phyloP scores from a whole-genome alignment of 139 green algal genomes.

The Picocystis salinarum region DNA sequence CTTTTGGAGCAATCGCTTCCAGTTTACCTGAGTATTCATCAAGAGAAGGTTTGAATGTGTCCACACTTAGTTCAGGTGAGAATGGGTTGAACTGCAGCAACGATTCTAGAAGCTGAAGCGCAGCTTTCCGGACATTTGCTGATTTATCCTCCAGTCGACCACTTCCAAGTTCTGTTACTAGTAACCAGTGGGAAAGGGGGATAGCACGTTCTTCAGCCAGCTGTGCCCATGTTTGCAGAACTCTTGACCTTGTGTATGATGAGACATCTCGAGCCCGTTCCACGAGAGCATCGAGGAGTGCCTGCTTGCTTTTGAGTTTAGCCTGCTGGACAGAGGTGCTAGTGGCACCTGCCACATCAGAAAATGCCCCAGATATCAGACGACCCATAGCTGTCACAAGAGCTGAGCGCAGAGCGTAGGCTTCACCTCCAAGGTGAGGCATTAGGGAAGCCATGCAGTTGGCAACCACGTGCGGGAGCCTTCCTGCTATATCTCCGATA shows the following conservation, averaged over 20 bases:
- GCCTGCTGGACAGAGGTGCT: slow-evolving; percentile 4
- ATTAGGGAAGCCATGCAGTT: slow-evolving; percentile 29
- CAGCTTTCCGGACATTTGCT: slow-evolving; percentile 43
- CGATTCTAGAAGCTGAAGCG: slow-evolving; percentile 42
- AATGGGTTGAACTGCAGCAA: slow-evolving; percentile 65
- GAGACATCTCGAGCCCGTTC: slow-evolving; percentile 38
- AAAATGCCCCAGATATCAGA: slow-evolving; percentile 8
- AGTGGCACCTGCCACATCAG: background rate
- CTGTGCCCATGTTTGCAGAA: slow-evolving; percentile 47
- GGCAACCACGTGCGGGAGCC: slow-evolving; percentile 18
- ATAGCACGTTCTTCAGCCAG: slow-evolving; percentile 38
- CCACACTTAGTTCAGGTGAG: slow-evolving; percentile 22
- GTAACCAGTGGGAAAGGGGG: slow-evolving; percentile 41
- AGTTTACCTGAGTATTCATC: slow-evolving; percentile 10
- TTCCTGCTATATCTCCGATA: slow-evolving; percentile 29
- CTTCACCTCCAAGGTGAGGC: slow-evolving; percentile 43
- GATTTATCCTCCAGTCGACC: slow-evolving; percentile 67
- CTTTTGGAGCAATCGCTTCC: background rate
- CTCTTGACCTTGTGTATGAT: slow-evolving; percentile 34
- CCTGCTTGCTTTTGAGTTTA: slow-evolving; percentile 45
- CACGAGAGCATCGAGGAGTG: slow-evolving; percentile 45
- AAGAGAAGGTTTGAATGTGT: slow-evolving; percentile 15
- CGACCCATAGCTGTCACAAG: slow-evolving; percentile 40
- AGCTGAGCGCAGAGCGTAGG: slow-evolving; percentile 40
- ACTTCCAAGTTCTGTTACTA: slow-evolving; percentile 36